These are phyloP conservation scores for Fabrea salina DNA, from an alignment of 169 alveolate genomes.

Conservation along the genomic window DNA sequence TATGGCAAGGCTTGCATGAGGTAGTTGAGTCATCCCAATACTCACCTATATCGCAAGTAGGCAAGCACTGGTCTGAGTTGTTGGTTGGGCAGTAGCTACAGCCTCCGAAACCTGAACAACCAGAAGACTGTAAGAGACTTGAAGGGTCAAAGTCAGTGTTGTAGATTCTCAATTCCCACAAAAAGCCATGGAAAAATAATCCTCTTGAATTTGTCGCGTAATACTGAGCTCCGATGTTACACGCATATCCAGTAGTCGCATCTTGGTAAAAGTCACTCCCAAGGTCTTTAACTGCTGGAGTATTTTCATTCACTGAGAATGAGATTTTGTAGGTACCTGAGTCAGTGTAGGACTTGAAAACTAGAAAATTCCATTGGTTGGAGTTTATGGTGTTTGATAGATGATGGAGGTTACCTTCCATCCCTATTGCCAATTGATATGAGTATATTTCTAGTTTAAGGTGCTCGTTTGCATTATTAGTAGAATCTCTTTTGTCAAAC, in stretches of 20 bases:
- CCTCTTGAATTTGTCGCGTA: not conserved
- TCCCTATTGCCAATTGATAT: not conserved
- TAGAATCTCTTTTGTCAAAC: not conserved
- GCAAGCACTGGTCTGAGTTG: not conserved
- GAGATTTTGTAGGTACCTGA: too few relatives aligned
- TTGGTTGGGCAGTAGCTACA: conserved; percentile 7
- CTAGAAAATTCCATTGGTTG: too few relatives aligned
- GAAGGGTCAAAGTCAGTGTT: not conserved
- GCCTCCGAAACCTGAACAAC: not conserved
- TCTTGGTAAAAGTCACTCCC: not conserved
- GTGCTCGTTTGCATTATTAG: not conserved
- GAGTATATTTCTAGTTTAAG: not conserved
- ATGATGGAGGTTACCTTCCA: not conserved
- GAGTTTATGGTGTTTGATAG: too few relatives aligned
- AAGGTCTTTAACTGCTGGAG: too few relatives aligned
- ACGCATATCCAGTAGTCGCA: not conserved
- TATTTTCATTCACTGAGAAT: not conserved
- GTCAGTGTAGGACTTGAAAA: too few relatives aligned
- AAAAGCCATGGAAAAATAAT: not conserved
- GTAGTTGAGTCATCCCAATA: not conserved
- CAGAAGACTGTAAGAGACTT: not conserved
- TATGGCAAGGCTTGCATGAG: not conserved
- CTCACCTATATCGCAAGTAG: not conserved
- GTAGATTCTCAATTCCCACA: not conserved
- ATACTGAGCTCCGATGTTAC: conserved; percentile 1